A percentile compares a stretch with the other conserved stretches of the same genome.
Conservation (phyloP, 345 rosid genomes). For the Corchorus olitorius region DNA sequence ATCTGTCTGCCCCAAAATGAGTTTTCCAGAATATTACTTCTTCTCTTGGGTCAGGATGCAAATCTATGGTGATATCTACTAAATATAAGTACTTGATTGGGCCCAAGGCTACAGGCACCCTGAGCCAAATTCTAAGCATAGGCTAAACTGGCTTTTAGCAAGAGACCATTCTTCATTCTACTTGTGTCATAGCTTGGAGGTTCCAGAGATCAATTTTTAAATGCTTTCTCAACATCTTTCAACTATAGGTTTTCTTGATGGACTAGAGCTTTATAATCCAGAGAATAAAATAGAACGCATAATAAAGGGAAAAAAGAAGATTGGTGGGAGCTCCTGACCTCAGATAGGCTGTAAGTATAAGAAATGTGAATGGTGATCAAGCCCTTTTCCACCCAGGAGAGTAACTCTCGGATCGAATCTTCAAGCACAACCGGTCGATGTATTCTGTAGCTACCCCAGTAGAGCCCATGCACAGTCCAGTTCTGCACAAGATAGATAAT, state of each 20-base stretch:
- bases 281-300: background rate
- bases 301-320: background rate
- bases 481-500: constrained; percentile 52
- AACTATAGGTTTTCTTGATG: background rate
- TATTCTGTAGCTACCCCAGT: constrained; percentile 83
- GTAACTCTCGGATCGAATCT: constrained; percentile 73
- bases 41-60: background rate
- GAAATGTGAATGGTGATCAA: constrained; percentile 71
- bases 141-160: background rate
- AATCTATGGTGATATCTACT: background rate
- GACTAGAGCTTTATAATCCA: background rate
- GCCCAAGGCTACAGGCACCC: background rate
- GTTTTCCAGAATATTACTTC: background rate
- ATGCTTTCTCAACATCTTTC: background rate
- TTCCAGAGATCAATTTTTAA: background rate
- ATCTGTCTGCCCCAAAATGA: background rate
- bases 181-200: background rate
- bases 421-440: constrained; percentile 65
- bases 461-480: constrained; percentile 97
- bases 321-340: constrained; percentile 49
- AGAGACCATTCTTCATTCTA: background rate
- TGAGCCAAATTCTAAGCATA: background rate
- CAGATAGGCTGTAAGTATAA: constrained; percentile 60
- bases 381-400: constrained; percentile 77
- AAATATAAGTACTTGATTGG: background rate